Evolutionary conservation across 768 basidiomycete species (phyloP), one percentile per base, ranked within the genome.

Genomic region (Suillus weaverae): DNA sequence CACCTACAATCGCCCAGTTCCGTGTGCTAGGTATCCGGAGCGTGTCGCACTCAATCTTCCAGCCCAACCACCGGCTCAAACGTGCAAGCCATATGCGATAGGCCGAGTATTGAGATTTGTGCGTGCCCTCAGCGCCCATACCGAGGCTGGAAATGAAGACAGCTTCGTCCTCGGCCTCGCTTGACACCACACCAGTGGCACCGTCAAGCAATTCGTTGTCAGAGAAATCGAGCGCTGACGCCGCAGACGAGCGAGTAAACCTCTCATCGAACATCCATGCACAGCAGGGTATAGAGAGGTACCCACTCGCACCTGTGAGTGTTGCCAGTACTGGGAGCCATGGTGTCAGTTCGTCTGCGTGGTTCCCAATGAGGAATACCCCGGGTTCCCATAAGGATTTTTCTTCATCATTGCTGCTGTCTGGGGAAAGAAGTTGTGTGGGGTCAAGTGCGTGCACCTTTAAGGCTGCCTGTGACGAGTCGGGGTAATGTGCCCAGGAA

Each of bases 291-390:
- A 99, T 94, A 6, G 85, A 90, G 51, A 94, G 75, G 70, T 91
- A 92, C 5, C 91, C 92, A 0, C 87, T 84, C 0, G 88, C 85
- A 4, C 73, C 70, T 39, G 83, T 77, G 16, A 89, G 68, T 1
- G 89, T 87, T 0, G 95, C 85, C 6, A 97, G 78, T 1, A 97
- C 83, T 0, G 97, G 94, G 0, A 95, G 75, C 96, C 96, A 99
- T 0, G 97, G 97, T 30, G 96, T 96, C 20, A 99, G 81, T 70
- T 99, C 97, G 78, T 99, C 97, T 0, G 96, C 91, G 75, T 99
- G 97, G 78, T 98, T 98, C 10, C 92, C 95, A 59, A 99, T 91
- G 64, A 99, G 77, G 77, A 97, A 99, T 3, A 81, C 77, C 1
- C 82, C 86, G 0, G 80, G 78, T 9, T 71, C 71, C 60, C 86